Evolutionary conservation across 2,329 filamentous ascomycete genomes (phyloP), one percentile per base, ranked within the genome.

Genomic region (Botrytis deweyae): DNA sequence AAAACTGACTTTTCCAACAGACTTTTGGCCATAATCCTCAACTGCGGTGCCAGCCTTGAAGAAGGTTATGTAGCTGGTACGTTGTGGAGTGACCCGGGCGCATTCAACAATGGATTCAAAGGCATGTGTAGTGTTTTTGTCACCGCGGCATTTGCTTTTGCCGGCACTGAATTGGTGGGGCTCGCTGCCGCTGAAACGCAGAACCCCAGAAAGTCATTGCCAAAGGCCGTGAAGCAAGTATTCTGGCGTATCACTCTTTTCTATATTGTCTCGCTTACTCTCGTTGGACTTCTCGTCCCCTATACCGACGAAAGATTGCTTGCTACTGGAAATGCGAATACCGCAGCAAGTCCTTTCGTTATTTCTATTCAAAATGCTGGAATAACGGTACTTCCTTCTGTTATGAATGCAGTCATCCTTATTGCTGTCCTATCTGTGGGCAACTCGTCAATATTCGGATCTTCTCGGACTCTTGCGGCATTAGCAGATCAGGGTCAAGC

Each of bases 341-440:
- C 91, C 62, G 89, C 90, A 40, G 92, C 94, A 1, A 97, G 94
- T 4, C 95, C 95, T 2, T 98, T 98, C 81, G 95, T 98, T 78
- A 97, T 98, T 79, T 93, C 95, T 76, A 97, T 97, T 78, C 86
- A 92, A 77, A 92, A 94, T 76, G 94, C 94, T 1, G 92, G 93
- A 14, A 97, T 98, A 78, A 84, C 88, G 61, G 91, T 92, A 3
- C 88, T 98, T 4, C 93, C 94, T 2, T 95, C 92, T 0, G 88
- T 98, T 72, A 97, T 98, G 92, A 98, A 98, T 82, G 90, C 90
- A n/a, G 94, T 98, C 75, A 97, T 98, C 81, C 90, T 98, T 80
- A 90, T 97, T 76, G 92, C 95, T 33, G 94, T 97, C 36, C 85
- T 98, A 36, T 97, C 93, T 0, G 95, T 98, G 74, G 94, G 94